Evolutionary conservation across 306 rosid species (phyloP).

Genomic region (Citrullus colocynthis): DNA sequence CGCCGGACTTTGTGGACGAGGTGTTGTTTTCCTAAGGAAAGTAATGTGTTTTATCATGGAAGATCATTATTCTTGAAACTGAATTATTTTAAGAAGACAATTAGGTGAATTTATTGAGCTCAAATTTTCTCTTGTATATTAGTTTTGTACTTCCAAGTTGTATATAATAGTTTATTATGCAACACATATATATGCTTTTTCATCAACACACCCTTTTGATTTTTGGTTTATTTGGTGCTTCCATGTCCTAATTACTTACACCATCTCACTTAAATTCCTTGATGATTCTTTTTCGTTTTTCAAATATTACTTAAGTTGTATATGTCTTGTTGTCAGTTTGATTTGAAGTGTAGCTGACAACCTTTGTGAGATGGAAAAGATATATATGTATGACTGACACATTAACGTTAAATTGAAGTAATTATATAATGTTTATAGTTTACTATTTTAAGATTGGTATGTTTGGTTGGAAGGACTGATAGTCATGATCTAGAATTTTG

Average conservation of each 20-base stretch:
- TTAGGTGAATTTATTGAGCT: too few species aligned
- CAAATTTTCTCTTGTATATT: not conserved
- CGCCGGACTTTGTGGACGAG: too few species aligned
- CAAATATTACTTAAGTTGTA: not conserved
- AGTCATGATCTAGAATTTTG: not conserved
- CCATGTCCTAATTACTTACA: not conserved
- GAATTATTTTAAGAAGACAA: too few species aligned
- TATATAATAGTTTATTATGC: too few species aligned
- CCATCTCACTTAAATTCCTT: not conserved
- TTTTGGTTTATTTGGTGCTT: not conserved
- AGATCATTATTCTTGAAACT: too few species aligned
- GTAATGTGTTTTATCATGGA: too few species aligned
- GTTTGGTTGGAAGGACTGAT: not conserved
- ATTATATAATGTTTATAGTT: not conserved
- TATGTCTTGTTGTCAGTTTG: not conserved
- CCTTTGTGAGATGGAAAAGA: not conserved
- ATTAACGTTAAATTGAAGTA: not conserved
- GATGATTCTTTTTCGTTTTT: not conserved
- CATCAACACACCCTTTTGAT: not conserved
- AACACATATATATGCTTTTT: not conserved
- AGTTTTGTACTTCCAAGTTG: too few species aligned
- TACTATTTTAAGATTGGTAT: not conserved
- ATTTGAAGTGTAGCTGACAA: not conserved
- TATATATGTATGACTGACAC: not conserved
- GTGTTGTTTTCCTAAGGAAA: too few species aligned